phyloP scores from a whole-genome alignment of 129 eudicot species.

The Smallanthus sonchifolius region DNA sequence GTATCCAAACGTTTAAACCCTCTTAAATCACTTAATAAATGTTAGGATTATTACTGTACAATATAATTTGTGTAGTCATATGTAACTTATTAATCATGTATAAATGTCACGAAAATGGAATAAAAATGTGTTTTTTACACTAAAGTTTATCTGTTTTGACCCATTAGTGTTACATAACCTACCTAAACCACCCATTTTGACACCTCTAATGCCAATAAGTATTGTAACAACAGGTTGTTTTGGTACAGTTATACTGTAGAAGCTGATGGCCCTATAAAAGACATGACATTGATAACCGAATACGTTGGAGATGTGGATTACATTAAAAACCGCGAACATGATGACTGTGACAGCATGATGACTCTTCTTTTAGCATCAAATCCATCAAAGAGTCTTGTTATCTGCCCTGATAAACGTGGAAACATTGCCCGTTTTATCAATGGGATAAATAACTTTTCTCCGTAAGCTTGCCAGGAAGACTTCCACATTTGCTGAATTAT shows the following conservation, averaged over 20 bases:
- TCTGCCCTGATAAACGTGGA: conserved; percentile 90
- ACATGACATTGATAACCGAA: conserved; percentile 63
- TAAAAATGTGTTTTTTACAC: neutral
- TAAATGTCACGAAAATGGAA: neutral
- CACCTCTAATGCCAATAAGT: conserved; percentile 8
- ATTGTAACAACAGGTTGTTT: conserved; percentile 5
- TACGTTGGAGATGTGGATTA: conserved; percentile 92
- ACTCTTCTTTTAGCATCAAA: conserved; percentile 74
- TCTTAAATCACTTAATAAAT: neutral
- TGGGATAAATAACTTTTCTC: conserved; percentile 77
- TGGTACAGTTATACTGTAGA: conserved; percentile 68
- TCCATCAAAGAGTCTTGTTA: conserved; percentile 65
- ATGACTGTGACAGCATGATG: conserved; percentile 96
- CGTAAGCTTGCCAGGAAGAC: conserved; percentile 42
- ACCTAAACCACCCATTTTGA: neutral
- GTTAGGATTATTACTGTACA: neutral
- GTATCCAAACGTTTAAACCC: neutral
- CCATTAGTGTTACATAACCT: neutral
- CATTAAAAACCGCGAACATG: conserved; percentile 65
- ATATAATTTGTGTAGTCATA: neutral
- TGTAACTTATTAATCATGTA: neutral
- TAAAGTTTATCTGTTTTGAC: neutral
- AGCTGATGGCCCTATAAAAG: conserved; percentile 82
- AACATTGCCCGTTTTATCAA: conserved; percentile 84
- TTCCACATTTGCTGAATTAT: neutral